Percentiles rank a stretch among this genome's conserved stretches.
These are phyloP conservation scores for Xylaria intraflava DNA, from an alignment of 495 filamentous ascomycete genomes.

Conservation along the genomic window DNA sequence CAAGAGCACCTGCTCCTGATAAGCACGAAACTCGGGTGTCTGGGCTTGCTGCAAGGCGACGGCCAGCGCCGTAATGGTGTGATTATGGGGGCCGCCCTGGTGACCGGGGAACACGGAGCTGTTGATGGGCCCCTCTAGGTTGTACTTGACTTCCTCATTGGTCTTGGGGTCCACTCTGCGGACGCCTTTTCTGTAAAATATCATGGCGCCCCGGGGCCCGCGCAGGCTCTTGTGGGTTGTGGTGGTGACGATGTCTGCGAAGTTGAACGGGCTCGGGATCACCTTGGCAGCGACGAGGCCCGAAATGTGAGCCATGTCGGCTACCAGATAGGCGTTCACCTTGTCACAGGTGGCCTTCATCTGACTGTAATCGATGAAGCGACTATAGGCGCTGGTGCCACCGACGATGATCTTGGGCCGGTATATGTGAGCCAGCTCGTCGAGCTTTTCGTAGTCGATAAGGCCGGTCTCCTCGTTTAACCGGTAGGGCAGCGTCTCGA, in stretches of 20 bases:
- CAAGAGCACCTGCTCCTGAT: constrained; percentile 78
- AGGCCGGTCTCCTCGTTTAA: constrained; percentile 83
- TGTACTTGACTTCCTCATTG: constrained; percentile 75
- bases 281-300: constrained; percentile 89
- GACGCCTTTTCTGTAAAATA: constrained; percentile 93
- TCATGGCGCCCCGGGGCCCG: constrained; percentile 92
- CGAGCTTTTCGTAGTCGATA: constrained; percentile 88
- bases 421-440: constrained; percentile 78
- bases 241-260: constrained; percentile 95
- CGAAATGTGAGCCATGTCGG: constrained; percentile 98
- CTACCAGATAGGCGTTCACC: constrained; percentile 83
- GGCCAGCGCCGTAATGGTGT: constrained; percentile 92
- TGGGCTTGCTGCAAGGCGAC: constrained; percentile 94
- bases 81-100: constrained; percentile 97
- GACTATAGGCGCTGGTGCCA: constrained; percentile 90
- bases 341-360: constrained; percentile 86
- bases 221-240: constrained; percentile 96
- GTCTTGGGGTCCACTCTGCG: constrained; percentile 78
- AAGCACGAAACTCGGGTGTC: constrained; percentile 75
- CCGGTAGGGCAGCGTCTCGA: constrained; percentile 92
- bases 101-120: constrained; percentile 97
- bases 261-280: constrained; percentile 77
- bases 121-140: constrained; percentile 92
- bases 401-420: constrained; percentile 94
- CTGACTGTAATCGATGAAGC: constrained; percentile 82